Evolutionary conservation across 2,329 filamentous ascomycete species (phyloP).

Genomic region (Colletotrichum theobromicola): DNA sequence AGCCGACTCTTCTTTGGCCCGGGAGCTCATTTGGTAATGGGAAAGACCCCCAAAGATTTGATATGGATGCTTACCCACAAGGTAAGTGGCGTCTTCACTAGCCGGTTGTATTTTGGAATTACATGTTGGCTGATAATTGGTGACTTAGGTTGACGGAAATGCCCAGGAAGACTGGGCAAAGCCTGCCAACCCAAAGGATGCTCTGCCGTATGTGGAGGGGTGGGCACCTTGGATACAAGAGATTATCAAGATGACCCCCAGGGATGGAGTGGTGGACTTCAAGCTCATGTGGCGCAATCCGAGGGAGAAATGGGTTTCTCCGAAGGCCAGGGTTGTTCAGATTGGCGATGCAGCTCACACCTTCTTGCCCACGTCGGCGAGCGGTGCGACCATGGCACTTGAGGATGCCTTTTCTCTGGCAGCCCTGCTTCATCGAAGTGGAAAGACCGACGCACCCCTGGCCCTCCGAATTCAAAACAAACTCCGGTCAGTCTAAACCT

Average conservation of each 20-base stretch:
- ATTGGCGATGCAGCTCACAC: constrained; percentile 47
- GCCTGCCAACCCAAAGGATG: not conserved
- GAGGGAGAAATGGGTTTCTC: constrained; percentile 41
- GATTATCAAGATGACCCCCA: constrained; percentile 17
- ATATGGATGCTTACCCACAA: not conserved
- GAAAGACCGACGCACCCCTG: not conserved
- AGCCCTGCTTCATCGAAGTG: constrained; percentile 20
- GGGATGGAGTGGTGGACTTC: constrained; percentile 38
- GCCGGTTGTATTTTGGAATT: not conserved
- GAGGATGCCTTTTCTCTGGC: constrained; percentile 45
- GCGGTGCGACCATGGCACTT: constrained; percentile 46
- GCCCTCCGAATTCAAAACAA: not conserved
- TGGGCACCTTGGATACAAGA: not conserved
- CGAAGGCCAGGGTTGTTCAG: constrained; percentile 36
- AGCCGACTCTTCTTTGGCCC: not conserved
- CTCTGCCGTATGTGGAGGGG: not conserved
- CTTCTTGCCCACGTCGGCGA: constrained; percentile 44
- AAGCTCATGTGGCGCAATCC: constrained; percentile 46
- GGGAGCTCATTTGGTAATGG: not conserved
- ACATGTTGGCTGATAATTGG: not conserved
- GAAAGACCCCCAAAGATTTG: not conserved
- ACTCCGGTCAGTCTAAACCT: not conserved
- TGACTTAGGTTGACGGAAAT: not conserved
- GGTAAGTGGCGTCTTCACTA: not conserved
- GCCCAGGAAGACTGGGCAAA: not conserved